Conservation (phyloP, 495 filamentous ascomycete species). For the Annulohypoxylon maeteangense region DNA sequence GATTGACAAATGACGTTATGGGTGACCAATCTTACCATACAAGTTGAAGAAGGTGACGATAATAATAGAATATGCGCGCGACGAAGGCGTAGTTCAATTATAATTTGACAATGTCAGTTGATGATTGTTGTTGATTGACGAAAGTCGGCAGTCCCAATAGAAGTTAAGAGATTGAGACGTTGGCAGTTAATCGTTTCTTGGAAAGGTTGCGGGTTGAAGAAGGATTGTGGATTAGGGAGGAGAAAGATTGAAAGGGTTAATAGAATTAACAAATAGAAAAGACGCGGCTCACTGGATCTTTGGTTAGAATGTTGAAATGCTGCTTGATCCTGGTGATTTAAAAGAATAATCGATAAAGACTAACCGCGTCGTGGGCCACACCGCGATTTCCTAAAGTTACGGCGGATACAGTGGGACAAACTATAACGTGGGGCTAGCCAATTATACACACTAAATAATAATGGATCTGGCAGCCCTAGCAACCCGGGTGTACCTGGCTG, state of each 20-base stretch:
- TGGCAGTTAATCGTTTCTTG: not conserved
- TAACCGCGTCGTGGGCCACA: conserved; percentile 40
- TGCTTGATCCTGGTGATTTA: not conserved
- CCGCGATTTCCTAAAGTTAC: conserved; percentile 30
- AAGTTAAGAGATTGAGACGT: not conserved
- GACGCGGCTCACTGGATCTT: not conserved
- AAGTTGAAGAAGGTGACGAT: not conserved
- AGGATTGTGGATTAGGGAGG: not conserved
- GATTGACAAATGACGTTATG: not conserved
- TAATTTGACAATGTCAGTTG: not conserved
- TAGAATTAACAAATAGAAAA: not conserved
- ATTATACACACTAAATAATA: conserved; percentile 1
- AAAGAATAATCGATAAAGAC: conserved; percentile 35
- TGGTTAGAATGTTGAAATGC: not conserved
- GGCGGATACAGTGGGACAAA: not conserved
- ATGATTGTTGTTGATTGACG: not conserved
- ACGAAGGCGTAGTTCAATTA: not conserved
- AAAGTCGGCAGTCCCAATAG: not conserved
- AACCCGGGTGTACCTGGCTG: not conserved
- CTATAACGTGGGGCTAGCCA: conserved; percentile 27
- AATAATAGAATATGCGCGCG: not conserved
- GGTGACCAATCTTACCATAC: not conserved
- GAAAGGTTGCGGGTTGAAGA: not conserved
- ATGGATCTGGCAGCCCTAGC: not conserved
- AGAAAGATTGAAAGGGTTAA: not conserved